Percentiles rank a stretch among this genome's conserved stretches.
These are phyloP conservation scores for Coemansia pectinata DNA, from an alignment of 192 early-diverging fungal genomes.

Conservation along the genomic window DNA sequence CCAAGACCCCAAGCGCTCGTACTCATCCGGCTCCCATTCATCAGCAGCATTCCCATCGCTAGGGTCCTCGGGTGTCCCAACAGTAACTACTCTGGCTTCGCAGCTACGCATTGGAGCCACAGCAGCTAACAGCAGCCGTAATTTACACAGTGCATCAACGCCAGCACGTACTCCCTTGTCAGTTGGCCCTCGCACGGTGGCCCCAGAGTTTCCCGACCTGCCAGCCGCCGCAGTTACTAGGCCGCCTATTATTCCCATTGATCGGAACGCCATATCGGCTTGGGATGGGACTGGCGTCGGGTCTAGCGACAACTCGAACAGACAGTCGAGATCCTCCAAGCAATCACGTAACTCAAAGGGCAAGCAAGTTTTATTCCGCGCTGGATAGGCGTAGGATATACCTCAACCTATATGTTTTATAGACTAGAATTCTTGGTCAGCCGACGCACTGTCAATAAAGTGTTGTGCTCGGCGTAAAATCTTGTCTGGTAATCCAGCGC, in stretches of 20 bases:
- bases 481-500: constrained; percentile 25
- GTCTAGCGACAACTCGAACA: constrained; percentile 8
- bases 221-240: constrained; percentile 20
- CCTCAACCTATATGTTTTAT: no score
- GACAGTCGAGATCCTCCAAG: not conserved
- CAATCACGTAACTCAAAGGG: constrained; percentile 33
- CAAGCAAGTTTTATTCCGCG: constrained; percentile 25
- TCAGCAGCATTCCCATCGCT: constrained; percentile 30
- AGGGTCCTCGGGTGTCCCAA: constrained; percentile 8
- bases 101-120: constrained; percentile 4
- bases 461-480: constrained; percentile 16
- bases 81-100: constrained; percentile 10
- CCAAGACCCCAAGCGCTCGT: not conserved
- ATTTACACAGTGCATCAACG: not conserved
- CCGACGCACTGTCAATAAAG: not conserved
- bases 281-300: constrained; percentile 19
- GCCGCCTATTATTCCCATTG: constrained; percentile 23
- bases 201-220: constrained; percentile 31
- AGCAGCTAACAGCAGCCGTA: not conserved
- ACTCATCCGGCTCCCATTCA: constrained; percentile 2
- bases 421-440: not conserved
- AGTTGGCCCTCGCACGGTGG: not conserved
- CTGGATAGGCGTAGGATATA: constrained; percentile 3
- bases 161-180: not conserved
- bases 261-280: constrained; percentile 34